These are phyloP conservation scores for Priceomyces carsonii DNA, from an alignment of 805 yeast genomes.

Conservation along the genomic window DNA sequence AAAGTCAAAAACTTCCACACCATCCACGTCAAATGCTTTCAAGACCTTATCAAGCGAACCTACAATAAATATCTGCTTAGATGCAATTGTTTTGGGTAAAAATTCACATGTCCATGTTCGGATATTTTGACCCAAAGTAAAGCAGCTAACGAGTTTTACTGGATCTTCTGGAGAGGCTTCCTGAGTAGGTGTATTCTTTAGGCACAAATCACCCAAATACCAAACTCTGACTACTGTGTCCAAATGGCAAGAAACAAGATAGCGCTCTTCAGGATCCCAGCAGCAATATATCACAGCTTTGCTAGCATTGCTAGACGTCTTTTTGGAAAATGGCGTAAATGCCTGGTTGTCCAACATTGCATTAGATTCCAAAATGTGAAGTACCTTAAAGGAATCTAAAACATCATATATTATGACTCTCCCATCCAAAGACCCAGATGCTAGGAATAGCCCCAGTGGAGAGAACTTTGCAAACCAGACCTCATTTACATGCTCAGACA, in stretches of 20 bases:
- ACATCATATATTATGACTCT: slow-evolving; percentile 68
- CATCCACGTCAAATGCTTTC: slow-evolving; percentile 39
- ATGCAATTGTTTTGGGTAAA: slow-evolving; percentile 42
- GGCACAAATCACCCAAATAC: slow-evolving; percentile 51
- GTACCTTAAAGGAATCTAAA: slow-evolving; percentile 35
- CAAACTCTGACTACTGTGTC: slow-evolving; percentile 73
- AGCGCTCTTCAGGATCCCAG: slow-evolving; percentile 75
- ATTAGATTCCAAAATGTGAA: slow-evolving; percentile 30
- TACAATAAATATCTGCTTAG: slow-evolving; percentile 53
- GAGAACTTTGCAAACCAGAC: slow-evolving; percentile 85
- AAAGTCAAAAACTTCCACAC: slow-evolving; percentile 43
- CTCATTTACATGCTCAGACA: slow-evolving; percentile 63
- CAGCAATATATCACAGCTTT: slow-evolving; percentile 60
- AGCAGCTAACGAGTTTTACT: slow-evolving; percentile 30
- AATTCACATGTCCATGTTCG: slow-evolving; percentile 62
- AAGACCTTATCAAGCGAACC: slow-evolving; percentile 75
- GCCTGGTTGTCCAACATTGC: slow-evolving; percentile 25
- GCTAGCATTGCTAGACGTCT: slow-evolving; percentile 24
- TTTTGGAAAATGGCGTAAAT: slow-evolving; percentile 25
- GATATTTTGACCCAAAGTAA: slow-evolving; percentile 40
- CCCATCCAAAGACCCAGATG: slow-evolving; percentile 75
- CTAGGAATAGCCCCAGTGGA: slow-evolving; percentile 71
- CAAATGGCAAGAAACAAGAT: slow-evolving; percentile 68
- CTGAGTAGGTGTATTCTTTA: slow-evolving; percentile 13
- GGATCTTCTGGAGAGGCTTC: slow-evolving; percentile 13